phyloP scores from a whole-genome alignment of 257 asterid genomes.

The Primulina tabacum region DNA sequence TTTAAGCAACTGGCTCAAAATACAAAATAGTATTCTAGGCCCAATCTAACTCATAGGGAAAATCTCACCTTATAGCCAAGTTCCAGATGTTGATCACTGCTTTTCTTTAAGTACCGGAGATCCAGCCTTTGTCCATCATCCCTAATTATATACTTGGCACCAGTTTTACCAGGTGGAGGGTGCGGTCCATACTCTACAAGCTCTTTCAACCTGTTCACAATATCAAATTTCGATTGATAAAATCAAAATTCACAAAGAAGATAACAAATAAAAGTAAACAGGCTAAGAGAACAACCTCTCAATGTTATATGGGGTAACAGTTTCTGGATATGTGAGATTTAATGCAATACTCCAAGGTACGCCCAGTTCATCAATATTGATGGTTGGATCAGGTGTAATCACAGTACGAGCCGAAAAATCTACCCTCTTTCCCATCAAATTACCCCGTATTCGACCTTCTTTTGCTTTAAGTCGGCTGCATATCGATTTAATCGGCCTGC shows the following conservation, averaged over 20 bases:
- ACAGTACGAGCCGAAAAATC: conserved; percentile 99
- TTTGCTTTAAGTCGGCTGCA: conserved; percentile 97
- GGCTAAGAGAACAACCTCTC: conserved; percentile 58
- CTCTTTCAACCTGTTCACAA: conserved; percentile 78
- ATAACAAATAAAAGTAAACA: conserved; percentile 2
- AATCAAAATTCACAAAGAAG: conserved; percentile 15
- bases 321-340: conserved; percentile 97
- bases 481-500: conserved; percentile 95
- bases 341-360: conserved; percentile 99
- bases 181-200: conserved; percentile 99
- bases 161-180: conserved; percentile 99
- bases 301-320: conserved; percentile 97
- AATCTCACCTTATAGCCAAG: conserved; percentile 81
- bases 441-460: conserved; percentile 98
- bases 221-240: conserved; percentile 17
- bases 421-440: conserved; percentile 97
- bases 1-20: conserved; percentile 21
- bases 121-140: conserved; percentile 99
- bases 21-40: conserved; percentile 17
- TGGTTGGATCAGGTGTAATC: conserved; percentile 98
- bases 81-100: conserved; percentile 95
- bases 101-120: conserved; percentile 93
- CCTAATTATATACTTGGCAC: conserved; percentile 95
- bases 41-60: conserved; percentile 5
- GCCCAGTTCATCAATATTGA: conserved; percentile 91